Percentiles rank a stretch among this genome's conserved stretches.
Evolutionary conservation across 371 early-diverging fungal species (phyloP).

Genomic region (Mucor mucedo): DNA sequence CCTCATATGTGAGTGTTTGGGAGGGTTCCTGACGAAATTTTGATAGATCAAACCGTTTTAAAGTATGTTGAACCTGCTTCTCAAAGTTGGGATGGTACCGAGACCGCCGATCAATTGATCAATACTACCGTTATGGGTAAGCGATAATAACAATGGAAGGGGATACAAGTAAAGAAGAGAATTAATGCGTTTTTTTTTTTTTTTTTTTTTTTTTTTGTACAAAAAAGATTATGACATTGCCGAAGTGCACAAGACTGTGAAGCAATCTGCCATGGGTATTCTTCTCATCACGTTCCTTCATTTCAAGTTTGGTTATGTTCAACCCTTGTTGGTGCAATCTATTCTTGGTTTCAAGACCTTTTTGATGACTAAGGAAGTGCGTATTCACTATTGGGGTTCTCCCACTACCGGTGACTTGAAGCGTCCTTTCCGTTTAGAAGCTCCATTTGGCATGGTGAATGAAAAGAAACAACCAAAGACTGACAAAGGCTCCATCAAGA

Average conservation of each 20-base stretch:
- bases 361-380: slow-evolving; percentile 66
- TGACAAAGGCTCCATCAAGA: slow-evolving; percentile 51
- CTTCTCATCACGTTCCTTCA: slow-evolving; percentile 79
- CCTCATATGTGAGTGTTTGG: too few species aligned
- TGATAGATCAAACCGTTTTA: slow-evolving; percentile 41
- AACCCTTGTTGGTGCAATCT: slow-evolving; percentile 83
- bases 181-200: background rate
- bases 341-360: slow-evolving; percentile 74
- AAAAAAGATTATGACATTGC: slow-evolving; percentile 75
- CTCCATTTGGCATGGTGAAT: slow-evolving; percentile 60
- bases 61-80: slow-evolving; percentile 49
- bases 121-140: slow-evolving; percentile 45
- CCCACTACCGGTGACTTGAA: slow-evolving; percentile 72
- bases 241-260: slow-evolving; percentile 72
- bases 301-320: slow-evolving; percentile 83
- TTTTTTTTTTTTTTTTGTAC: too few species aligned
- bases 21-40: too few species aligned
- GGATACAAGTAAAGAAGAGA: background rate
- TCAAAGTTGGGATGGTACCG: slow-evolving; percentile 44
- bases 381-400: slow-evolving; percentile 69
- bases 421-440: slow-evolving; percentile 79
- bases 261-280: slow-evolving; percentile 67
- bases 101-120: slow-evolving; percentile 36
- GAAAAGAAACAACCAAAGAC: slow-evolving; percentile 41
- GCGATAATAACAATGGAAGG: too few species aligned